Evolutionary conservation across 352 stramenopile species (phyloP).

Genomic region (Globisporangium apiculatum): DNA sequence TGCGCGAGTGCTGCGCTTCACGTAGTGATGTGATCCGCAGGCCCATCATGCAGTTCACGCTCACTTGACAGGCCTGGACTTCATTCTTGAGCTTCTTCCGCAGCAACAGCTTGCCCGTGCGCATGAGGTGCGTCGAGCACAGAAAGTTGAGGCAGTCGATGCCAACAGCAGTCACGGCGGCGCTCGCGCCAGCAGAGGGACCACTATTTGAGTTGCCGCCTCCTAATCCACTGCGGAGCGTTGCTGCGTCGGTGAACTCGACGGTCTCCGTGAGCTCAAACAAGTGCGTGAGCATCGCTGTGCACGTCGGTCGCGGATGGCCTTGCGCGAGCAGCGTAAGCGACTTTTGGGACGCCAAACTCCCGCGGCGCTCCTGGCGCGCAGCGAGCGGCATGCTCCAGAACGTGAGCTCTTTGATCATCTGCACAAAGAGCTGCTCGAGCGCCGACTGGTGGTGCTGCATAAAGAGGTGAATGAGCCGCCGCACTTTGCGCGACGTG

Average conservation of each 20-base stretch:
- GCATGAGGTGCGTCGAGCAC: constrained; percentile 79
- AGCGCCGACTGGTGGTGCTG: constrained; percentile 61
- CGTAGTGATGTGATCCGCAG: constrained; percentile 62
- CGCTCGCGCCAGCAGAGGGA: neutral
- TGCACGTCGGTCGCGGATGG: constrained; percentile 66
- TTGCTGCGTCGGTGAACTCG: constrained; percentile 61
- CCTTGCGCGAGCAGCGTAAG: constrained; percentile 59
- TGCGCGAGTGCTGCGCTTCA: constrained; percentile 27
- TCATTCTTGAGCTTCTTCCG: constrained; percentile 82
- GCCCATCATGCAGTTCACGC: constrained; percentile 86
- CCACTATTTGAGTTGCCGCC: too few species aligned
- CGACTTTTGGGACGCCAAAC: constrained; percentile 50
- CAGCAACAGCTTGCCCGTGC: constrained; percentile 48
- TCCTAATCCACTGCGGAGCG: constrained; percentile 5
- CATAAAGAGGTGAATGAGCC: constrained; percentile 80
- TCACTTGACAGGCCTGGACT: constrained; percentile 56
- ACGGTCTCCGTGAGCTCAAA: constrained; percentile 83
- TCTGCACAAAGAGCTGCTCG: constrained; percentile 67
- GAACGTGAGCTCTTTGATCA: constrained; percentile 81
- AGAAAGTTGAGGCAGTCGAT: constrained; percentile 86
- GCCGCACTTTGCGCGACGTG: constrained; percentile 80
- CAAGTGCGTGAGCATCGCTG: constrained; percentile 72
- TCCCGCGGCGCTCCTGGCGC: constrained; percentile 32
- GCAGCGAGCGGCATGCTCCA: constrained; percentile 51
- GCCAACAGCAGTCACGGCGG: constrained; percentile 43